Evolutionary conservation across 2,329 filamentous ascomycete genomes (phyloP), one percentile per base, ranked within the genome.

Genomic region (Xylariaceae sp.): DNA sequence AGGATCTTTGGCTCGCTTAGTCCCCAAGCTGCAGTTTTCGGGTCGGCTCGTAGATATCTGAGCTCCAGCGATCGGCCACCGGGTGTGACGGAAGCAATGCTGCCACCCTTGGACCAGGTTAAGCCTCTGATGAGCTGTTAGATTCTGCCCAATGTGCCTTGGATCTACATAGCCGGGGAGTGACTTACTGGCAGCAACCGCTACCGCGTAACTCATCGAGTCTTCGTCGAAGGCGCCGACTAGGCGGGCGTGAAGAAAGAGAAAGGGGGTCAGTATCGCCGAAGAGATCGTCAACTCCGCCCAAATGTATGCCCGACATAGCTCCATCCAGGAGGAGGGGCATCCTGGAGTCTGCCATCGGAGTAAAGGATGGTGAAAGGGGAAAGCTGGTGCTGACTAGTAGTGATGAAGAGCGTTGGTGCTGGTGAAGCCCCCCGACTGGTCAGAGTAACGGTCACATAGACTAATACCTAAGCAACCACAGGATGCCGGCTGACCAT

Each of bases 101-200:
- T 91, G 49, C 93, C 93, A 62, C 86, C 83, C 68, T 87, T 92
- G 9, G 93, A 96, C 92, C 93, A 97, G 35, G 89, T 86, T 56
- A 97, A 82, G 64, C 85, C 85, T 71, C 92, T 64, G 15, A 39
- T 95, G 67, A 50, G 52, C 9, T 51, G 52, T 67, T 58, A 63
- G 59, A 53, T 62, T 71, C 64, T 57, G 53, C 66, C 49, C 45
- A 35, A 44, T 30, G 42, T 35, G 30, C 37, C 45, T 10, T 15
- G 13, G 35, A 23, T n/a, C 37, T 54, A 45, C 52, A 49, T 37
- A 50, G 37, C 13, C 37, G 37, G 34, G 15, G 15, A 49, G 65
- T 18, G 57, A 80, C 86, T 76, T 84, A 94, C 91, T 92, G 88
- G 79, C 87, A 90, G 72, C 89, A 94, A 13, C 91, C 91, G 60